Base-by-base conservation (phyloP, 2,329 filamentous ascomycete species). In the Septoria petroselini region DNA sequence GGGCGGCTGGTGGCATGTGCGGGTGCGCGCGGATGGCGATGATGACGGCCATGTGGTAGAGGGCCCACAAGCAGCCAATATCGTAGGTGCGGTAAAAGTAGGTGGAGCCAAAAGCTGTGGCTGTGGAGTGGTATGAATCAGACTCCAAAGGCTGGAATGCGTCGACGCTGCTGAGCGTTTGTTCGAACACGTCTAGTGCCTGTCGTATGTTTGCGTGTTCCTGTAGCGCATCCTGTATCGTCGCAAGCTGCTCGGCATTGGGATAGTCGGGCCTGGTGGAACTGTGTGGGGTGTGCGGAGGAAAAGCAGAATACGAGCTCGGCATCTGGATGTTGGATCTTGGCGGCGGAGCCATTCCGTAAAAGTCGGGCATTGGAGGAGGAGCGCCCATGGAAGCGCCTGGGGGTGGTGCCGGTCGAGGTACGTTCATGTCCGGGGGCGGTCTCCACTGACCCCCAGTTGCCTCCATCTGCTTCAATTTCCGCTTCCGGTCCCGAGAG, bases 21-120 rank as follows among this genome's bases (percentile, higher is more conserved):
- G 93, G 93, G 59, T 96, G 91, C 1, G 84, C 78, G 27, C 93
- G 80, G 52, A 91, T 76, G n/a, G 93, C 78, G 46, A 91, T 78
- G 50, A 97, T 91, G 39, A 89, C 77, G 0, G 85, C 84, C 76
- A 91, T 88, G 68, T 95, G 86, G 67, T 88, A 91, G 57, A 91
- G 85, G 64, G 87, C 83, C 88, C 90, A 95, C 17, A 96, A 77
- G 27, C 88, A 85, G 2, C 87, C 88, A 55, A 97, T 86, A n/a
- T 85, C 84, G 66, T 89, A 91, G 1, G 87, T 91, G 23, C 88
- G 81, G 65, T 95, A 96, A 57, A 89, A 83, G 5, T 90, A 72
- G 0, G 88, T 85, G 2, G 82, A 79, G 0, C 93, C 91, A 63
- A 96, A 98, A 0, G 91, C 89, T 1, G 89, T 84, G 12, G 73